Evolutionary conservation across 1,284 basidiomycete genomes (phyloP).

Genomic region (Sanguinoderma infundibulare): DNA sequence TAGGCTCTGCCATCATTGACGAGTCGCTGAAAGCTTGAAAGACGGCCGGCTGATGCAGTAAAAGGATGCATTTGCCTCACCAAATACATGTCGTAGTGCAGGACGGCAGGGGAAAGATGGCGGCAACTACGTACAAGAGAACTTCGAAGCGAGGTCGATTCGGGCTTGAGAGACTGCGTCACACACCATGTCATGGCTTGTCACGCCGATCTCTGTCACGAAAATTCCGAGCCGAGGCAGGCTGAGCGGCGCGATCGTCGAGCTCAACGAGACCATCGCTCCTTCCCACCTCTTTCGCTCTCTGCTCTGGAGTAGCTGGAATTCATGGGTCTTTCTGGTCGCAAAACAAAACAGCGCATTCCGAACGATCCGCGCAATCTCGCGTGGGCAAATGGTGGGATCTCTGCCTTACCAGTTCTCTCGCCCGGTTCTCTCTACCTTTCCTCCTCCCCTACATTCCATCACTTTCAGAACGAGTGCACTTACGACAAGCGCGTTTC

Average conservation of each 20-base stretch:
- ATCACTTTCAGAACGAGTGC: not conserved
- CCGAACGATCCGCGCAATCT: conserved; percentile 72
- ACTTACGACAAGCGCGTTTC: not conserved
- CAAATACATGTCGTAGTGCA: too few species aligned
- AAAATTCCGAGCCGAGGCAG: not conserved
- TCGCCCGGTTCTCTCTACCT: not conserved
- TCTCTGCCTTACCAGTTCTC: not conserved
- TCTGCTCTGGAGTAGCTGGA: not conserved
- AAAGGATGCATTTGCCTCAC: not conserved
- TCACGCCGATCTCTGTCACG: too few species aligned
- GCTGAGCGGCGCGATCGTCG: too few species aligned
- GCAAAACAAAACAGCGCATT: conserved; percentile 74
- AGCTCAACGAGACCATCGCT: not conserved
- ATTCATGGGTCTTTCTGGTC: conserved; percentile 68
- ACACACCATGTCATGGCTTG: too few species aligned
- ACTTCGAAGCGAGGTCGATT: too few species aligned
- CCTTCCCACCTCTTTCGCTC: not conserved
- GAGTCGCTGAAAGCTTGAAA: not conserved
- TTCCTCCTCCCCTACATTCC: not conserved
- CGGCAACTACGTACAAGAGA: not conserved
- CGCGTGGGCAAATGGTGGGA: conserved; percentile 75
- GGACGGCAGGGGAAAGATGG: not conserved
- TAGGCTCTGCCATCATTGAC: not conserved
- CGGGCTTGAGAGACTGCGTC: too few species aligned
- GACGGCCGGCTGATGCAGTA: not conserved